Percentiles rank a stretch among this genome's conserved stretches.
phyloP scores from a whole-genome alignment of 73 alveolate genomes.

The Paramecium octaurelia region DNA sequence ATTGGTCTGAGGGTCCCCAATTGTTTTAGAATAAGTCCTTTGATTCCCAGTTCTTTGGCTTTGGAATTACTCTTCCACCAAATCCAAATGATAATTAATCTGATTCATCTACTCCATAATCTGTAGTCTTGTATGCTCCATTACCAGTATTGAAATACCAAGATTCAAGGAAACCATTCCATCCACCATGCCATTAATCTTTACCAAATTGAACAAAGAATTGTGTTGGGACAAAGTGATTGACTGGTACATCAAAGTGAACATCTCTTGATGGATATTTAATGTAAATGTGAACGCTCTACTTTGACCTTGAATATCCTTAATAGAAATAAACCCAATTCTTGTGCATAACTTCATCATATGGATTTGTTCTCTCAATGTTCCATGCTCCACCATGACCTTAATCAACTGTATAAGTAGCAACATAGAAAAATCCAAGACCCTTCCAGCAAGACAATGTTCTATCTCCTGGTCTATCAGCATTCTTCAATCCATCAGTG shows the following conservation, averaged over 20 bases:
- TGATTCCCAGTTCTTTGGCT: not conserved
- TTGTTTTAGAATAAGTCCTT: not conserved
- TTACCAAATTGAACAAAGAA: not conserved
- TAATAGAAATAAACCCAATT: constrained; percentile 17
- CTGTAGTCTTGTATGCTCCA: constrained; percentile 3
- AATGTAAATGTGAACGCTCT: not conserved
- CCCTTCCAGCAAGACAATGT: not conserved
- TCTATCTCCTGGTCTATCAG: constrained; percentile 32
- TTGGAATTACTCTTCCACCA: not conserved
- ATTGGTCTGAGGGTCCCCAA: not conserved
- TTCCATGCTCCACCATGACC: constrained; percentile 20
- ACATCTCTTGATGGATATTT: constrained; percentile 1
- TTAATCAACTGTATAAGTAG: constrained; percentile 1
- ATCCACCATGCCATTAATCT: not conserved
- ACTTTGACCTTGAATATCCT: not conserved
- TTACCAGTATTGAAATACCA: constrained; percentile 12
- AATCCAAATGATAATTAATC: constrained; percentile 18
- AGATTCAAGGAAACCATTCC: not conserved
- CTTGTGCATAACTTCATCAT: not conserved
- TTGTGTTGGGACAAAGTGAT: not conserved
- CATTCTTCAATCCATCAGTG: not conserved
- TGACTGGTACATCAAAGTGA: not conserved
- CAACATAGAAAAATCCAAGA: not conserved
- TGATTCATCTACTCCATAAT: not conserved
- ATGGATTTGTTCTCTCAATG: not conserved